Evolutionary conservation across 2,329 filamentous ascomycete genomes (phyloP), one percentile per base, ranked within the genome.

Genomic region (Alternaria ethzedia): DNA sequence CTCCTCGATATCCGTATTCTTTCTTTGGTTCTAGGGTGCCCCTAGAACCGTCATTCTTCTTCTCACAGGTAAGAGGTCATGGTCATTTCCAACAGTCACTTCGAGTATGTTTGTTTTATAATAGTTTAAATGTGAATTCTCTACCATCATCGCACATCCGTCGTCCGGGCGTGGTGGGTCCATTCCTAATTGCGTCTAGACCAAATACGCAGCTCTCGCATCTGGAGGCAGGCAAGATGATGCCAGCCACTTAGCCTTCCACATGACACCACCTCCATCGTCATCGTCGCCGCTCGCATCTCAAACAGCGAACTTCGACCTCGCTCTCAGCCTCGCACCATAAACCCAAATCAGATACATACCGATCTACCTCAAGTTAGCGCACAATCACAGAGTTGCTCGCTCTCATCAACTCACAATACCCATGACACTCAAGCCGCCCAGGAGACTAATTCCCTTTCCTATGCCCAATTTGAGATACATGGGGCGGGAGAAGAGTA

Each of bases 401-500:
- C 3, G 4, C 1, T 15, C 17, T 6, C 3, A 0, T 21, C n/a
- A 4, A 51, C 47, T 51, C 4, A 51, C 47, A 2, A 51, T 51
- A 3, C 47, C 47, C 47, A 51, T 51, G 0, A 51, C 47, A n/a
- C 51, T 54, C 26, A 63, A 6, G 8, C 61, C 61, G 3, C 56
- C 61, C 10, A 91, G 81, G 32, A 91, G 69, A 63, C 83, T 86
- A 1, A 85, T 83, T 3, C 88, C 89, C 47, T 79, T 81, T 6
- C 83, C 87, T 26, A 91, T 85, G 13, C 88, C 88, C 6, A 91
- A 70, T 68, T 88, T 87, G 15, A 79, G 76, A 60, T 86, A 91
- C 57, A 91, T 81, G 6, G 89, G 88, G 50, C 85, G 82, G 0
- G 86, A 84, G 69, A 90, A 90, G 20, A 90, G 78, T 49, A 91